Evolutionary conservation across 176 grass and related monocot genomes (phyloP).

Genomic region (Microstegium vimineum): DNA sequence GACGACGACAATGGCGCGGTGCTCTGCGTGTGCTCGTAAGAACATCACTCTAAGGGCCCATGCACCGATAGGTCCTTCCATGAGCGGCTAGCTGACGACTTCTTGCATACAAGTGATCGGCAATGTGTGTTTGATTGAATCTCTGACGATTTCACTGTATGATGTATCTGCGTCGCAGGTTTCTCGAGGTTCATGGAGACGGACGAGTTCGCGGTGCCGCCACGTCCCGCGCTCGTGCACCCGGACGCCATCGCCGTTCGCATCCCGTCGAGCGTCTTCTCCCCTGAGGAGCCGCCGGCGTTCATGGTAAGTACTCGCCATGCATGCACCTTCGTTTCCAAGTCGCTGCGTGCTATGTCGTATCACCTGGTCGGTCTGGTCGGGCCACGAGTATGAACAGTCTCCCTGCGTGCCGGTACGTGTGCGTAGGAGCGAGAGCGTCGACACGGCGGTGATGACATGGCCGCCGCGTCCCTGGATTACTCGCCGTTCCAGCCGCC

Average conservation of each 20-base stretch:
- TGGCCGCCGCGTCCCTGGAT: not conserved
- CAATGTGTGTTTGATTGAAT: not conserved
- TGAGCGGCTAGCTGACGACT: not conserved
- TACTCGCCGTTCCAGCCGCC: conserved; percentile 16
- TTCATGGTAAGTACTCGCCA: conserved; percentile 13
- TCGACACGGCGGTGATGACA: not conserved
- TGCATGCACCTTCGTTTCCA: not conserved
- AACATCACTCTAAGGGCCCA: not conserved
- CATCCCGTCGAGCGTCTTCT: not conserved
- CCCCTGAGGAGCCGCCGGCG: not conserved
- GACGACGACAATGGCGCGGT: not conserved
- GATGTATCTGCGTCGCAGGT: conserved; percentile 3
- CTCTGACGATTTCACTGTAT: not conserved
- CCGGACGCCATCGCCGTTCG: not conserved
- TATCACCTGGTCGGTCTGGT: no score
- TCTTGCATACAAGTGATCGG: not conserved
- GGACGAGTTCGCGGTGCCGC: not conserved
- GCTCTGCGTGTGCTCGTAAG: conserved; percentile 21
- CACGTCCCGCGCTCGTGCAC: not conserved
- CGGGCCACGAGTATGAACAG: not conserved
- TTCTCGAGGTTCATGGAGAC: conserved; percentile 33
- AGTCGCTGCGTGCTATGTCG: no score
- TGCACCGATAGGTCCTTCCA: not conserved
- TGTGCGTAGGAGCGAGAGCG: conserved; percentile 34
- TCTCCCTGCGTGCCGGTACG: not conserved